Conservation (phyloP, 352 stramenopile genomes). For the Phytophthora nicotianae region DNA sequence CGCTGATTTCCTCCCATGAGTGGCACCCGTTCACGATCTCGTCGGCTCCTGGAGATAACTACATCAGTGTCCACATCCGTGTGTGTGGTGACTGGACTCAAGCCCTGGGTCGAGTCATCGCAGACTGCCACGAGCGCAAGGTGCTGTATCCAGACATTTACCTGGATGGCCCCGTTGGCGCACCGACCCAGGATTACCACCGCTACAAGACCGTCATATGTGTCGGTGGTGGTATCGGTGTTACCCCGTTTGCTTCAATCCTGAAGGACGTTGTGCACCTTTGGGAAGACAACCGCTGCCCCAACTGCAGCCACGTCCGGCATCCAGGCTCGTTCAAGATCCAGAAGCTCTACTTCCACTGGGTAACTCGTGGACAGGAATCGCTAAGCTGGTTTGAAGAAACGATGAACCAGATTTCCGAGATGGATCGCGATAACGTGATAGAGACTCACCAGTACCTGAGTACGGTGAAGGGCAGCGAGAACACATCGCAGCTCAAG, state of each 20-base stretch:
- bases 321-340: slow-evolving; percentile 77
- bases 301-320: slow-evolving; percentile 72
- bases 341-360: slow-evolving; percentile 90
- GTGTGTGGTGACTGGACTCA: slow-evolving; percentile 78
- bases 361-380: slow-evolving; percentile 80
- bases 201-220: slow-evolving; percentile 81
- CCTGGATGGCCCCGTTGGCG: slow-evolving; percentile 74
- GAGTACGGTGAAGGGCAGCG: slow-evolving; percentile 76
- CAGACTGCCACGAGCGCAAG: slow-evolving; percentile 67
- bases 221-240: slow-evolving; percentile 77
- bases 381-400: slow-evolving; percentile 85
- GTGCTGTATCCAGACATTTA: slow-evolving; percentile 73
- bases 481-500: slow-evolving; percentile 75
- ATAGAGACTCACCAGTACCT: slow-evolving; percentile 88
- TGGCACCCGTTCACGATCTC: slow-evolving; percentile 94
- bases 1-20: slow-evolving; percentile 77
- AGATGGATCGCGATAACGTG: slow-evolving; percentile 77
- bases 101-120: slow-evolving; percentile 61
- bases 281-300: slow-evolving; percentile 78
- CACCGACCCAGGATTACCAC: slow-evolving; percentile 78
- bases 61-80: slow-evolving; percentile 82
- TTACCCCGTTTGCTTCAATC: slow-evolving; percentile 86
- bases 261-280: slow-evolving; percentile 78
- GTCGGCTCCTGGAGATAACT: slow-evolving; percentile 83
- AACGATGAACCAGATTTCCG: slow-evolving; percentile 86